Base-by-base conservation (phyloP, 768 basidiomycete species). In the Coprinopsis sp. region DNA sequence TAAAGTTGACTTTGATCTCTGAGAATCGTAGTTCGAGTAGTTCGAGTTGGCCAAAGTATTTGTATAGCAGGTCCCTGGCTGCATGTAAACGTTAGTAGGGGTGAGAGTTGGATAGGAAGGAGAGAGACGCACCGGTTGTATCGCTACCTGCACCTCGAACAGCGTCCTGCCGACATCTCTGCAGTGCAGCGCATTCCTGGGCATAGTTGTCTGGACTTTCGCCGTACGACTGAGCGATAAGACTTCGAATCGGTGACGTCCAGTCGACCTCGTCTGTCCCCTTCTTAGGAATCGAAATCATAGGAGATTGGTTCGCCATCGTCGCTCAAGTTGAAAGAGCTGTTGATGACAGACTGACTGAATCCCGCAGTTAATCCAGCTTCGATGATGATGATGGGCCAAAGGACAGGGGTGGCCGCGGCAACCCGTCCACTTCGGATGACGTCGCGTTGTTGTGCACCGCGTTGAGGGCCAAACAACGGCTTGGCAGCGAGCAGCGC, bases 21-120 rank as follows among this genome's bases (percentile, higher is more conserved):
- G 95, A 82, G 70, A 99, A 99, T 29, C 96, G 83, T 43, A 99
- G 78, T 62, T 99, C 96, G 31, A 99, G 82, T 4, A 98, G 80
- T 60, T 99, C 96, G 34, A 99, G 83, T 65, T 99, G 96, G 28
- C 96, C 95, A 70, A 98, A 99, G 71, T 99, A 99, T 69, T 96
- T 97, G 84, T 95, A 97, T 34, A 99, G 74, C 18, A 98, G 75
- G 69, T 98, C 95, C 39, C 94, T 78, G 11, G 87, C 94, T 85
- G 16, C 7, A 40, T 10, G 36, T 3, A 5, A 6, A 42, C 21
- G 11, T 25, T 28, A 30, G 22, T 16, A 37, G 21, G 41, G 31
- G 28, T 37, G 7, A 40, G 14, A 12, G 22, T 52, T 28, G 52
- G 43, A 33, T 33, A 39, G 14, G 21, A 23, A 44, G 19, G 16